Evolutionary conservation across 2,329 filamentous ascomycete species (phyloP), one percentile per base, ranked within the genome.

Genomic region (Huntiella moniliformis): DNA sequence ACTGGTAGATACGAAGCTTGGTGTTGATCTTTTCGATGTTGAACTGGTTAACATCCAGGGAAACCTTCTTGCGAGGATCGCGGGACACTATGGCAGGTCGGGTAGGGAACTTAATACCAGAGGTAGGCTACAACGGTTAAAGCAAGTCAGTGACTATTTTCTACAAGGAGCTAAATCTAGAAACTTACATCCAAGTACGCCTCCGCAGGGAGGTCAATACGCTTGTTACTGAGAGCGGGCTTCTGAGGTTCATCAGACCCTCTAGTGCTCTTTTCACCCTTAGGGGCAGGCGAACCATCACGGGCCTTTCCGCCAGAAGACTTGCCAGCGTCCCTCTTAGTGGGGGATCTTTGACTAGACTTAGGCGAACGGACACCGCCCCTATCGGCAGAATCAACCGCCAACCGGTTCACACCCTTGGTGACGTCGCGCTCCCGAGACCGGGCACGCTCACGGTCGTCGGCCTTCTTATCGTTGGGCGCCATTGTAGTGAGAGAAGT

Each of bases 31-130:
- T 61, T 0, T 58, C 61, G 46, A 95, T 77, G 0, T 76, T 69
- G 60, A 79, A 93, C 8, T 84, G 77, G 57, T 96, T 96, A 34
- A 93, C 62, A 0, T 67, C 60, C 1, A 84, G 54, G 0, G 60
- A 56, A 15, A 77, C 67, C 0, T 64, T 56, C 11, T 13, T 10
- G 13, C 13, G 28, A 50, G 69, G 72, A 1, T 77, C 79, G 5
- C 66, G 63, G 0, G 61, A 69, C 51, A 77, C 81, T 57, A 71
- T 75, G 0, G 63, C 67, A 0, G 71, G 71, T 2, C 77, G 74
- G 4, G 51, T 45, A 1, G 67, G 53, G 45, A 44, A 48, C 15
- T 18, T 42, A 11, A 48, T 35, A 37, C 35, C 28, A 17, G 41
- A 48, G 6, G 31, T 28, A 3, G 37, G 13, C 46, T 48, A 28